Evolutionary conservation across 225 moss, liverwort and hornwort species (phyloP), one percentile per base, ranked within the genome.

Genomic region (Bryoerythrophyllum caledonicum): DNA sequence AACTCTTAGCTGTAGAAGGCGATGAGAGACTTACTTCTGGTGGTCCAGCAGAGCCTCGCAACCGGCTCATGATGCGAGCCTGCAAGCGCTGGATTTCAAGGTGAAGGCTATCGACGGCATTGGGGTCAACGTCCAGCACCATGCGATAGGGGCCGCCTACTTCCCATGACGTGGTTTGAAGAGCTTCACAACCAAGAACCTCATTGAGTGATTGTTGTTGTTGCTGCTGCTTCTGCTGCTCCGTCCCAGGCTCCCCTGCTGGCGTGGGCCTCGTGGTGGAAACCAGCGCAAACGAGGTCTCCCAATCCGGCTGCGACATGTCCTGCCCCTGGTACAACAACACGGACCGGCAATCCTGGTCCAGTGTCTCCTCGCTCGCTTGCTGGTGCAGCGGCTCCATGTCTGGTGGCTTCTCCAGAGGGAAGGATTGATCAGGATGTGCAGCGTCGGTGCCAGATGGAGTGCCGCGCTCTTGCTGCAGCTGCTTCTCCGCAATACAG

Each of bases 11-110:
- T 59, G 7, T 15, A 48, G n/a, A 35, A 35, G 11, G 37, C 24
- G 3, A 28, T 21, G 12, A 27, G 65, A 65, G 46, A 58, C 76
- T 76, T 76, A 76, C 76, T 58, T 82, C 82, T 9, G 62, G 44
- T 9, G 62, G 44, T 15, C 65, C 74, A 5, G 89, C 77, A 71
- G 91, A 91, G 69, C 91, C 89, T 65, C 85, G 88, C 78, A 93
- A 76, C 8, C 93, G 89, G 74, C 80, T 91, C 89, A 90, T 88
- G 56, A 93, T 91, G 68, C 93, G 91, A 34, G 93, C 86, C 67
- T 91, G 93, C 46, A 93, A 76, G 34, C 88, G 82, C 74, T 91
- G 93, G 66, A 93, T 93, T 76, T 93, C 91, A 34, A 86, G 81
- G 28, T 93, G 93, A 65, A 93, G 88, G 76, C 91, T 90, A 60